Evolutionary conservation across 164 flowering plant species (phyloP).

Genomic region (Cinnamomum micranthum): DNA sequence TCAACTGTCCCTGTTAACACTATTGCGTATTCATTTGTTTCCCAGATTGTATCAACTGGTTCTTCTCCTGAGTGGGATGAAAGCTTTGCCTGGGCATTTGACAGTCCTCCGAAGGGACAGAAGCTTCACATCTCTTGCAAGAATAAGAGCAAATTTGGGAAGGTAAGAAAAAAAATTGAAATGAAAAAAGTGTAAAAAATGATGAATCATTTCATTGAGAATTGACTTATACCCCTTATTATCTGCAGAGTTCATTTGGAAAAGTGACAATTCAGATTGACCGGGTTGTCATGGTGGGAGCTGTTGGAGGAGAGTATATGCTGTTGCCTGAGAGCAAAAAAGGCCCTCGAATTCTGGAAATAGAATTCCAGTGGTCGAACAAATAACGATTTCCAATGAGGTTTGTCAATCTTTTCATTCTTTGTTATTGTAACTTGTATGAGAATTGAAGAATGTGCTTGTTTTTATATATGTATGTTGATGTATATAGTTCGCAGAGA

Average conservation of each 20-base stretch:
- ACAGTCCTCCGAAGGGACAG: conserved; percentile 97
- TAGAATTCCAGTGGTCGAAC: conserved; percentile 97
- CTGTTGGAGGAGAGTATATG: conserved; percentile 90
- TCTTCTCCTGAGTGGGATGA: conserved; percentile 97
- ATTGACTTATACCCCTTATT: conserved; percentile 7
- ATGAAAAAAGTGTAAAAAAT: background rate
- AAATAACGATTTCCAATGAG: conserved; percentile 26
- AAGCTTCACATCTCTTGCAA: conserved; percentile 98
- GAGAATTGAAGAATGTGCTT: conserved; percentile 4
- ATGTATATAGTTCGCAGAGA: conserved; percentile 36
- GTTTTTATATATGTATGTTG: conserved; percentile 4
- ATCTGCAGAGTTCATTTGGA: conserved; percentile 79
- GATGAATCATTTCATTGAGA: background rate
- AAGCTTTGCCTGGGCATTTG: conserved; percentile 92
- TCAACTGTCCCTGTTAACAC: background rate
- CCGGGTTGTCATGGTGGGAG: conserved; percentile 91
- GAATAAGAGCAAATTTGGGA: conserved; percentile 99
- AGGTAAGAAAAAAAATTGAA: conserved; percentile 43
- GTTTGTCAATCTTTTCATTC: conserved; percentile 1
- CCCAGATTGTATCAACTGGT: conserved; percentile 84
- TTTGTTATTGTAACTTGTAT: conserved; percentile 15
- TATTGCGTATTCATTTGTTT: background rate
- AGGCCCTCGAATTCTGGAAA: conserved; percentile 82
- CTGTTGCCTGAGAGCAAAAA: conserved; percentile 87
- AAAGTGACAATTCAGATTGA: conserved; percentile 98